Conservation (phyloP, 2,329 filamentous ascomycete species). For the Coniosporium tulheliwenetii region DNA sequence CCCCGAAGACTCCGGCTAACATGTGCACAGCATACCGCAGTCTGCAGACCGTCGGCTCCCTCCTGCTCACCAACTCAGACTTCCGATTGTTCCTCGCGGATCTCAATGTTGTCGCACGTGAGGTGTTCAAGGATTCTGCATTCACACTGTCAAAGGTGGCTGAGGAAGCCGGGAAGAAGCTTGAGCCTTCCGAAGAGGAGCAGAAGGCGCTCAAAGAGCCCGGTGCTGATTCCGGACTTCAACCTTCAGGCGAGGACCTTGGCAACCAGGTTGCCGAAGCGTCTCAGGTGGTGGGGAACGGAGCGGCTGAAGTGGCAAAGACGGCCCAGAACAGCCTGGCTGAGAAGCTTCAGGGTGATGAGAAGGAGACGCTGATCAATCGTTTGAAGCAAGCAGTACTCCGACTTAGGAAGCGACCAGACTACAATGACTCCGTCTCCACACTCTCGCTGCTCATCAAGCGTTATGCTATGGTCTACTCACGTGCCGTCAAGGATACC, state of each 20-base stretch:
- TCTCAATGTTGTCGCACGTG: slow-evolving; percentile 58
- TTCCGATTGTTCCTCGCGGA: slow-evolving; percentile 79
- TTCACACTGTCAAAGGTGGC: slow-evolving; percentile 64
- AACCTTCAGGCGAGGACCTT: slow-evolving; percentile 47
- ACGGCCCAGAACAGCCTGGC: slow-evolving; percentile 55
- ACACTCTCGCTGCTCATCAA: slow-evolving; percentile 61
- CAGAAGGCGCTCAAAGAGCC: slow-evolving; percentile 37
- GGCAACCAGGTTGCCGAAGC: slow-evolving; percentile 29
- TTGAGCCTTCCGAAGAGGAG: slow-evolving; percentile 53
- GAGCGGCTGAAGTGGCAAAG: slow-evolving; percentile 28
- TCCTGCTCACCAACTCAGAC: slow-evolving; percentile 81
- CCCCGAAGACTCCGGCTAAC: slow-evolving; percentile 2
- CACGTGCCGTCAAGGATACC: slow-evolving; percentile 53
- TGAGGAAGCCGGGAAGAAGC: slow-evolving; percentile 53
- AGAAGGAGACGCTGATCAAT: slow-evolving; percentile 56
- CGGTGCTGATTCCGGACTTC: slow-evolving; percentile 32
- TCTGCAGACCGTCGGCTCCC: slow-evolving; percentile 62
- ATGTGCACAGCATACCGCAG: slow-evolving; percentile 53
- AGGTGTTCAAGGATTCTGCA: slow-evolving; percentile 78
- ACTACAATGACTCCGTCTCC: slow-evolving; percentile 78
- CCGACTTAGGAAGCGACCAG: slow-evolving; percentile 57
- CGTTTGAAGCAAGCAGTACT: slow-evolving; percentile 63
- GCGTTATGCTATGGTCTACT: slow-evolving; percentile 65
- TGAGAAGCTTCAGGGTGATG: slow-evolving; percentile 56
- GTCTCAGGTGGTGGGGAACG: slow-evolving; percentile 27